Conservation (phyloP, 331 rosid genomes). For the Dryas integrifolia region DNA sequence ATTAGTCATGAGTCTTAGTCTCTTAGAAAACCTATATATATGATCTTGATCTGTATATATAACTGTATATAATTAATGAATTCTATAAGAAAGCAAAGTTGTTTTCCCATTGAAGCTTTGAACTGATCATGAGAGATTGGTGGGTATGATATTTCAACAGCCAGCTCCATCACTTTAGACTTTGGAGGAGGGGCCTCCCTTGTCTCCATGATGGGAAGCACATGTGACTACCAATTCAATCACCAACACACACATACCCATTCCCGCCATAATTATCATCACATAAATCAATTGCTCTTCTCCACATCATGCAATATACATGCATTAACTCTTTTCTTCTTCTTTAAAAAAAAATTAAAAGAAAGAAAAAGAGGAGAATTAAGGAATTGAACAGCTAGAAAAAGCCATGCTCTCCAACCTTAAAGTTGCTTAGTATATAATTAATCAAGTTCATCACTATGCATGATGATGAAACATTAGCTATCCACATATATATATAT, state of each 20-base stretch:
- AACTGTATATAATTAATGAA: not conserved
- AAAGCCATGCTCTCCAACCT: too few species aligned
- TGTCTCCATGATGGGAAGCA: constrained; percentile 72
- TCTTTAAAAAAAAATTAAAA: too few species aligned
- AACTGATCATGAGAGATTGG: constrained; percentile 23
- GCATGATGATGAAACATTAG: too few species aligned
- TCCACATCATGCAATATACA: not conserved
- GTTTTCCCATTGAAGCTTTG: constrained; percentile 45
- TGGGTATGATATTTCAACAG: constrained; percentile 47
- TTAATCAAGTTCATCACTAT: too few species aligned
- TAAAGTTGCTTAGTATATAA: too few species aligned
- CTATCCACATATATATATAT: too few species aligned
- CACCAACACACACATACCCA: constrained; percentile 40
- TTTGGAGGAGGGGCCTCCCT: constrained; percentile 50
- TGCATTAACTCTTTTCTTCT: too few species aligned
- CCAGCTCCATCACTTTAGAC: constrained; percentile 18
- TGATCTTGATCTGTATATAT: too few species aligned
- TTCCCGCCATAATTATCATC: constrained; percentile 42
- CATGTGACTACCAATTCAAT: constrained; percentile 49
- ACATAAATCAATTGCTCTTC: constrained; percentile 31
- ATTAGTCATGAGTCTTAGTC: too few species aligned
- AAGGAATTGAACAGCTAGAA: too few species aligned
- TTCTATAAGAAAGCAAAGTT: constrained; percentile 29
- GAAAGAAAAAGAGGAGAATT: too few species aligned
- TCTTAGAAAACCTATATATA: too few species aligned